Evolutionary conservation across 257 asterid genomes (phyloP), one percentile per base, ranked within the genome.

Genomic region (Lycium ferocissimum): DNA sequence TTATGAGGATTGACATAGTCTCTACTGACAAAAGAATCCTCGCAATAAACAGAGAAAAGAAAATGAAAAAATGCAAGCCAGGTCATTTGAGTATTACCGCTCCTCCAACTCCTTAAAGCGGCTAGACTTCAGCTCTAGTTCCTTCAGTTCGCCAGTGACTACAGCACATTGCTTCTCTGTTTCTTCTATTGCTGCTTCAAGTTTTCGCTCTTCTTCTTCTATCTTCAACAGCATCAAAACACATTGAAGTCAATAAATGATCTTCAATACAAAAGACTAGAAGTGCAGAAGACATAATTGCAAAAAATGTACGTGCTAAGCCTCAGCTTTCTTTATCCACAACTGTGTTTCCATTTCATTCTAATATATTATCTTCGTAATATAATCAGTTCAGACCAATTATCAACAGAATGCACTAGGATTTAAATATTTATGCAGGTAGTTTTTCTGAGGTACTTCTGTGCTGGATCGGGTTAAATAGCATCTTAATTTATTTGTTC

Each of bases 91-190:
- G 85, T 51, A 87, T 89, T 90, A 97, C 99, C 98, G 88, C 89
- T 97, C 99, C 86, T 97, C 99, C 88, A 95, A 91, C 91, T 97
- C 98, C 87, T 95, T 97, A 88, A 97, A 97, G 73, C 98, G 98
- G 88, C 91, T 78, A 40, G 98, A 95, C 86, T 97, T 97, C 51
- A 93, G 79, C 88, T 97, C 98, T 87, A 97, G 93, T 80, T 93
- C 97, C 91, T 90, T 97, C 73, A 97, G 87, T 89, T 97, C 96
- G 69, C 93, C 88, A 76, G 93, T 94, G 86, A 97, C 99, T 84
- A 89, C 97, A 8, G 93, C 88, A 83, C 95, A 92, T 88, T 94
- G 98, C 90, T 93, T 95, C 91, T 97, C 99, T 84, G 98, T 95
- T 92, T 95, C 99, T 56, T 89, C 89, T 88, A 97, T 97, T 76